phyloP scores from a whole-genome alignment of 805 yeast genomes.

The Metschnikowia peoriensis region DNA sequence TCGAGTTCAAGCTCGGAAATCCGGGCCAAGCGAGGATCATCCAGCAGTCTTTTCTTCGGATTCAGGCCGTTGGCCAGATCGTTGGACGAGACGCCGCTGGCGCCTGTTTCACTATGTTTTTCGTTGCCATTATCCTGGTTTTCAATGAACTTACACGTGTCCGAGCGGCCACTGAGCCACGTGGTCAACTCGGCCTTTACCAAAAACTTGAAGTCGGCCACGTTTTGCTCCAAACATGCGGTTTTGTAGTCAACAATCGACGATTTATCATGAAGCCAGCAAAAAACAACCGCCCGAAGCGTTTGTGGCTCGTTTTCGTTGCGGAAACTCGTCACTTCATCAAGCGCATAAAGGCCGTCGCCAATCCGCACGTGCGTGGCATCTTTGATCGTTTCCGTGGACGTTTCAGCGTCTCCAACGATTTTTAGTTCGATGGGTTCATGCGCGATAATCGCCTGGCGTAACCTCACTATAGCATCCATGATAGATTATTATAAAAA shows the following conservation, averaged over 20 bases:
- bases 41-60: conserved; percentile 14
- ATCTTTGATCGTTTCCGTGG: conserved; percentile 27
- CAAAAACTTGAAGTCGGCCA: conserved; percentile 74
- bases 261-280: conserved; percentile 74
- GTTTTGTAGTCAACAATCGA: conserved; percentile 79
- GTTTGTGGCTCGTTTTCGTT: conserved; percentile 49
- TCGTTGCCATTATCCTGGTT: conserved; percentile 14
- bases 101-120: not conserved
- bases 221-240: conserved; percentile 60
- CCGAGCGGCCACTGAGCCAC: conserved; percentile 73
- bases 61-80: not conserved
- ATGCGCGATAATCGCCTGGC: conserved; percentile 24
- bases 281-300: conserved; percentile 64
- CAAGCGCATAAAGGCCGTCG: conserved; percentile 30
- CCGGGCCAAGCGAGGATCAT: conserved; percentile 50
- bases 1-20: conserved; percentile 49
- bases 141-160: conserved; percentile 53
- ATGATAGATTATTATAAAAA: conserved; percentile 1
- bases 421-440: conserved; percentile 23
- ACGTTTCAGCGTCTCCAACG: conserved; percentile 10
- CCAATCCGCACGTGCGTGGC: conserved; percentile 38
- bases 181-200: conserved; percentile 82
- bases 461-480: conserved; percentile 27
- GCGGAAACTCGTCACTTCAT: conserved; percentile 52
- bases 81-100: not conserved